phyloP scores from a whole-genome alignment of 345 rosid species.

The Gynandropsis gynandra region DNA sequence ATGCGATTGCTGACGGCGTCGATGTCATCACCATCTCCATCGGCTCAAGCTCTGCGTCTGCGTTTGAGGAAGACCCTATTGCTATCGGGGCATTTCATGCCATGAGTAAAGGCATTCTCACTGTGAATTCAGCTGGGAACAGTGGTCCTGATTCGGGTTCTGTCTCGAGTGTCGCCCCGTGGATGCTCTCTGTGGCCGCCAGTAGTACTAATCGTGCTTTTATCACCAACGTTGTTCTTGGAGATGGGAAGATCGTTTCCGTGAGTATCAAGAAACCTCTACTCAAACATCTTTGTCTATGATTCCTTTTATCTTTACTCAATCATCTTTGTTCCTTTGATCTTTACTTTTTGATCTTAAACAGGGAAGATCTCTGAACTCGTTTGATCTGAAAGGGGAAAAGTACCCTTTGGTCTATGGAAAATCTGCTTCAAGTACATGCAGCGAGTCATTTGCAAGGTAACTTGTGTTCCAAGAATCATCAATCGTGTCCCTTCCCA shows the following conservation, averaged over 20 bases:
- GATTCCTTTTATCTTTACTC: too few relatives aligned
- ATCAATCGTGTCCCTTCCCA: too few relatives aligned
- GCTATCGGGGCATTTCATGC: slow-evolving; percentile 39
- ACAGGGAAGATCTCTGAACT: slow-evolving; percentile 20
- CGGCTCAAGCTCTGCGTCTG: rapidly evolving
- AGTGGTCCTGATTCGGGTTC: background rate
- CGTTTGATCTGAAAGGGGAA: slow-evolving; percentile 5
- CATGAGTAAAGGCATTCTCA: slow-evolving; percentile 30
- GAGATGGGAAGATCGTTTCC: slow-evolving; percentile 22
- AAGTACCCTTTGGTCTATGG: slow-evolving; percentile 11
- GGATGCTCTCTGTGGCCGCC: slow-evolving; percentile 34
- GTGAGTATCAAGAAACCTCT: slow-evolving; percentile 21
- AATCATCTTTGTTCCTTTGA: background rate
- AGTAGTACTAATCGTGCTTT: slow-evolving; percentile 28
- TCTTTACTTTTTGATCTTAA: background rate
- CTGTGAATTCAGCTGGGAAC: slow-evolving; percentile 25
- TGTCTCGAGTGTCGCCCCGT: slow-evolving; percentile 24
- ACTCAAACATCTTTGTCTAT: too few relatives aligned
- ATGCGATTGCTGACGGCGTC: slow-evolving; percentile 33
- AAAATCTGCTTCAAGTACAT: background rate
- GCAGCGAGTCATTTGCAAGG: background rate
- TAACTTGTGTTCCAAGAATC: background rate
- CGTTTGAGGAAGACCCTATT: background rate
- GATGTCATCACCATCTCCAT: slow-evolving; percentile 25
- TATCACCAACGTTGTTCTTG: slow-evolving; percentile 21